Evolutionary conservation across 1,284 basidiomycete species (phyloP), one percentile per base, ranked within the genome.

Genomic region (Sporisorium reilianum): DNA sequence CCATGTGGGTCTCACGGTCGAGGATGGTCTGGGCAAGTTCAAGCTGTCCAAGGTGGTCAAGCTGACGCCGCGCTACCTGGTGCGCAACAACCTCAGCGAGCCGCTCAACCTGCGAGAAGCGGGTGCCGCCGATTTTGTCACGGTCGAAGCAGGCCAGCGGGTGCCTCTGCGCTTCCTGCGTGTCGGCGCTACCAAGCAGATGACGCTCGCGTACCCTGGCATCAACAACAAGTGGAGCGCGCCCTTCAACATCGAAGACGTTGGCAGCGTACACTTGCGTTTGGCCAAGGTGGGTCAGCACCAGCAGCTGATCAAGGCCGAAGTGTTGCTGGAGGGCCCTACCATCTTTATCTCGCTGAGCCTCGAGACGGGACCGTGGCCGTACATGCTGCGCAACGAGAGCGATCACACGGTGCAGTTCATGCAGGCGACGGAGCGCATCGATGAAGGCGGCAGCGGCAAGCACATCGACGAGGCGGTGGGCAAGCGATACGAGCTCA

Each of bases 21-120:
- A 90, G 22, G 95, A 97, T 84, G 96, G 96, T 5, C 87, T 92
- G 26, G 97, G 97, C 44, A 84, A 88, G 88, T 99, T 98, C 86
- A 97, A 98, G 85, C 87, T 99, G 50, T 92, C 92, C 28, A 98
- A 98, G 86, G 92, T 98, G 71, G 91, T 99, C 80, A 97, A 93
- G 1, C 87, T 99, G 41, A 88, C 92, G 7, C 97, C 97, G 14
- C 90, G 96, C 28, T 99, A 96, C 87, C 87, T 98, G 69, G 86
- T 99, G 80, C 92, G 92, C 85, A 99, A 98, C 86, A 88, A 90
- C 72, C 89, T 94, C 36, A 80, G 87, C 5, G 89, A 90, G 59
- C 79, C 90, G 0, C 88, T 99, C 45, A 90, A 90, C 50, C 90
- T 96, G 85, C 90, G 97, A 30, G 94, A 98, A 85, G 91, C 94